Evolutionary conservation across 352 stramenopile species (phyloP), one percentile per base, ranked within the genome.

Genomic region (Phytopythium aichiense): DNA sequence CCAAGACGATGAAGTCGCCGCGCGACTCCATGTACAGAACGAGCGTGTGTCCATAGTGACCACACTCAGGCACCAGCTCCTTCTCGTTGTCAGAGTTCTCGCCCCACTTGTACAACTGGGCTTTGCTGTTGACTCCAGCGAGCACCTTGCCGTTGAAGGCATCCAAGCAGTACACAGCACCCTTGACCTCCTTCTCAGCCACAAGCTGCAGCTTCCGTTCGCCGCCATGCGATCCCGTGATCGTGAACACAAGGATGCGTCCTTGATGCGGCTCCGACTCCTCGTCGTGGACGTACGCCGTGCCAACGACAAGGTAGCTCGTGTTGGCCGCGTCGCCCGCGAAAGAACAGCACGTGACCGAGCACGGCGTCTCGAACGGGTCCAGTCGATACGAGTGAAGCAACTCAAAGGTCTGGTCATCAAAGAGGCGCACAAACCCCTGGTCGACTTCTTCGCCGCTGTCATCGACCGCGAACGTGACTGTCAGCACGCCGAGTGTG

Each of bases 331-430:
- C 76, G 61, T 96, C 89, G n/a, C 87, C 87, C 20, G 74, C 64
- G 63, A 97, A 94, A 7, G 81, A 77, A 43, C 76, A 94, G 25
- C 79, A 85, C 6, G 93, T 70, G 25, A 97, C 81, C 2, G 91
- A 96, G 64, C 86, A 95, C 4, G 84, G 87, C 5, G 83, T 92
- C 68, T 98, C 91, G 33, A 94, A 92, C 28, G 84, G 83, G 73
- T 97, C 88, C 7, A 97, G 74, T 30, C 87, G 79, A 61, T 92
- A 95, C 31, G 84, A 93, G 58, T 96, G 74, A 4, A 96, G 72
- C 13, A 88, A 77, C 50, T 99, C 97, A 66, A 99, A 99, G 2
- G 94, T 98, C 64, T 96, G 91, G 84, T 99, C 96, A 60, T 99
- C 96, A 53, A 99, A 87, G 60, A 99, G 89, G 28, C 94, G 88